Base-by-base conservation (phyloP, 306 rosid genomes). In the Begonia peltatifolia region DNA sequence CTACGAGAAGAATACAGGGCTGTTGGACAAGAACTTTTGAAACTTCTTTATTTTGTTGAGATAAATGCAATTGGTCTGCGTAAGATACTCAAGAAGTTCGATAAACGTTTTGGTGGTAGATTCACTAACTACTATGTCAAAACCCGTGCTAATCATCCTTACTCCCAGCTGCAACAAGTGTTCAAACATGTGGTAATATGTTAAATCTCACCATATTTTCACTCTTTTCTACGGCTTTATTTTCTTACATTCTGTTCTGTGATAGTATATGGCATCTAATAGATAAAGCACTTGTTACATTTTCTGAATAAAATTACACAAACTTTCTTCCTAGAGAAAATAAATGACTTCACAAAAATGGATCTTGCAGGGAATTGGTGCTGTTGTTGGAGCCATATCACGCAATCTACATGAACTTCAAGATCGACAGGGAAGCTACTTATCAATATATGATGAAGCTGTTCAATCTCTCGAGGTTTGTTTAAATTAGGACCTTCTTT, bases 401-500 rank as follows among this genome's bases (percentile, higher is more conserved):
- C 96, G 99, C 49, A 92, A 92, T 75, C 92, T 92, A 73, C 99
- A 87, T 57, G 96, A 81, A 61, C 99, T 92, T 67, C 96, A 92
- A 71, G 93, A 83, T 56, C 89, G 93, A 58, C 96, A 87, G 47
- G 99, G 99, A 69, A 92, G 99, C 67, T 84, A 83, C 79, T 76
- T 83, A 59, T 92, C 99, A 49, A 81, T 92, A 65, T 92, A 92
- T 61, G 99, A 92, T 72, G 89, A 92, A 46, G 79, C 89, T 42
- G 56, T 79, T 51, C 70, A 83, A 62, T 94, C 93, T 41, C 89
- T 84, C 47, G 83, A 92, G 99, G 99, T 92, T 68, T 73, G 42
- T 60, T 66, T 51, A 30, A 30, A 30, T 7, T 30, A 30, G 38
- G 7, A 20, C 23, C 38, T 30, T 30, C n/a, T n/a, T 30, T 30